Evolutionary conservation across 495 filamentous ascomycete species (phyloP), one percentile per base, ranked within the genome.

Genomic region (Cercophora samala): DNA sequence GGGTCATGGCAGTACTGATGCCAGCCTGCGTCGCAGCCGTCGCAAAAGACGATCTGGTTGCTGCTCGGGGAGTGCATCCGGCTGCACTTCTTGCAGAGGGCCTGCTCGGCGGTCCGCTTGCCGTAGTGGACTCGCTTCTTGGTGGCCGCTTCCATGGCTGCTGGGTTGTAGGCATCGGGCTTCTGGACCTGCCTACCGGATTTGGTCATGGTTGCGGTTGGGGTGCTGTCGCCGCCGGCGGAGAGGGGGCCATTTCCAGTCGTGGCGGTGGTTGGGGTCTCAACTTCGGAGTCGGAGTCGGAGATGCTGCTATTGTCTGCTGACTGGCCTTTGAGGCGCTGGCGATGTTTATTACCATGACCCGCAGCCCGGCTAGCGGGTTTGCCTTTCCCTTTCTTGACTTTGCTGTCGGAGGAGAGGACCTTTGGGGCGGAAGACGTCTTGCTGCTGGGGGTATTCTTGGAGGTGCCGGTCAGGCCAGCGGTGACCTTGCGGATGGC

Each of bases 1-100:
- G 95, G 93, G 69, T 95, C 87, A 76, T 97, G 93, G 72, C 95
- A 98, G 68, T 85, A 85, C 76, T 97, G 93, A 76, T 99, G 95
- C 87, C 93, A 99, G 18, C 89, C 86, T 13, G 82, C 83, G 73
- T 95, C 93, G 80, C 95, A 99, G 15, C 87, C 89, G 76, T 97
- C 93, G 78, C 95, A 99, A 75, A 97, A 95, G 8, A 98, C 95
- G 64, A 99, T 97, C 79, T 88, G 84, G 76, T 99, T 99, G 66
- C 75, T 87, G 19, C 82, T 74, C 0, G 93, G 90, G 64, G 88
- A 91, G 61, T 91, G 86, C 9, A 91, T 88, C 53, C 95, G 83
- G 60, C 89, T 85, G 78, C 95, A 99, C 70, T 88, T 83, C 65
- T 87, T 89, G 77, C 95, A 98, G 17, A 89, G 66, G 23, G 81